Evolutionary conservation across 2,329 filamentous ascomycete genomes (phyloP), one percentile per base, ranked within the genome.

Genomic region (Penicillium decumbens): DNA sequence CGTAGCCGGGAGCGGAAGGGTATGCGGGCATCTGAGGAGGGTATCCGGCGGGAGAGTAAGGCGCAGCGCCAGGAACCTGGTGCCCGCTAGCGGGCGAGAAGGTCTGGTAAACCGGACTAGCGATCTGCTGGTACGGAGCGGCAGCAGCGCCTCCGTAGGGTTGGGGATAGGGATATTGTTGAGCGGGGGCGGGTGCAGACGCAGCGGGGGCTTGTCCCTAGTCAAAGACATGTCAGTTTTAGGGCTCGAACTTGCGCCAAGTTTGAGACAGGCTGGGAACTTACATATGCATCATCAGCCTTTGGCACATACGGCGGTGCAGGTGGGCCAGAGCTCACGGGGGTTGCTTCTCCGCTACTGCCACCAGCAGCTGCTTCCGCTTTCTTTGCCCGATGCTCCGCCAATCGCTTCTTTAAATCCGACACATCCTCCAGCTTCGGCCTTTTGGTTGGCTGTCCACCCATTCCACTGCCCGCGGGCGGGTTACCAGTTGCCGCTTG

Each of bases 401-500:
- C 88, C 50, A 95, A 72, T 45, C 90, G 80, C 71, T 84, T 83
- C 76, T 92, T 90, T 52, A 96, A 73, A 63, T 95, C 89, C 13
- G 87, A 84, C 0, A 86, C 67, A 4, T 81, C 80, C 73, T 95
- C 89, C 5, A 89, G 75, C 75, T 88, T 82, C 1, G 84, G 81
- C 53, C 83, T 83, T 68, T 89, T 85, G 32, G 74, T 70, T 13
- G 69, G 66, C 23, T 63, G 60, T 32, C 75, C 77, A 51, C 70
- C 68, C 39, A 66, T 67, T 3, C 67, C 65, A 41, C 79, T 76
- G 1, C 87, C 86, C 0, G 88, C 82, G 15, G 85, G 81, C 2
- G 88, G 88, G 65, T 96, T 95, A 30, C 91, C 92, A 1, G 90
- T 95, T 7, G 83, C 80, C 42, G 86, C 84, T 58, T 88, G 85